These are phyloP conservation scores for Pseudogymnoascus sp. DNA, from an alignment of 2,329 filamentous ascomycete genomes.

Conservation along the genomic window DNA sequence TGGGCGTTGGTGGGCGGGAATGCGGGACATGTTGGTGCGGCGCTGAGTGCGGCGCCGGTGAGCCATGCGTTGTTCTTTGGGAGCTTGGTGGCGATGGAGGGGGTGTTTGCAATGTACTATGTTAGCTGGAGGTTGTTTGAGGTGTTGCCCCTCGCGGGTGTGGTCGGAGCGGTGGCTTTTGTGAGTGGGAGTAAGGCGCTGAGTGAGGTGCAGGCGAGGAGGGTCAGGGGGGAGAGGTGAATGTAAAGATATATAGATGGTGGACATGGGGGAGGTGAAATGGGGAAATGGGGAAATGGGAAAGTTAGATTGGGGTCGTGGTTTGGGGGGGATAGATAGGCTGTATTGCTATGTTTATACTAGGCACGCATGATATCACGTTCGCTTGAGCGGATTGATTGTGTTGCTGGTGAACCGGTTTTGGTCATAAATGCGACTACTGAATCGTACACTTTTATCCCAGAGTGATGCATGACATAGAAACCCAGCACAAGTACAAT, in stretches of 20 bases:
- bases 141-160: constrained; percentile 62
- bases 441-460: too few species aligned
- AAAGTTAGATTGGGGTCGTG: too few species aligned
- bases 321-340: neutral
- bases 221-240: constrained; percentile 50
- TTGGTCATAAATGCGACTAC: neutral
- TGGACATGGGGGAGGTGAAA: neutral
- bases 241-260: constrained; percentile 1
- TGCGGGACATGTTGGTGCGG: constrained; percentile 65
- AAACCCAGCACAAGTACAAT: neutral
- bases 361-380: neutral
- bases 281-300: neutral
- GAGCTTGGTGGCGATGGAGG: constrained; percentile 80
- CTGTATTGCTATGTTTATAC: neutral
- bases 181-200: constrained; percentile 84
- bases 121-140: constrained; percentile 87
- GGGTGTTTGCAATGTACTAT: constrained; percentile 92
- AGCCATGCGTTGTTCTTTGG: constrained; percentile 80
- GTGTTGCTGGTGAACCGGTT: neutral
- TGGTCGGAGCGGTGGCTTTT: constrained; percentile 64
- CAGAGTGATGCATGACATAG: neutral
- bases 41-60: constrained; percentile 65
- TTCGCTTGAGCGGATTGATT: neutral
- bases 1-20: constrained; percentile 83
- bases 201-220: constrained; percentile 83